Evolutionary conservation across 257 asterid genomes (phyloP).

Genomic region (Petunia axillaris): DNA sequence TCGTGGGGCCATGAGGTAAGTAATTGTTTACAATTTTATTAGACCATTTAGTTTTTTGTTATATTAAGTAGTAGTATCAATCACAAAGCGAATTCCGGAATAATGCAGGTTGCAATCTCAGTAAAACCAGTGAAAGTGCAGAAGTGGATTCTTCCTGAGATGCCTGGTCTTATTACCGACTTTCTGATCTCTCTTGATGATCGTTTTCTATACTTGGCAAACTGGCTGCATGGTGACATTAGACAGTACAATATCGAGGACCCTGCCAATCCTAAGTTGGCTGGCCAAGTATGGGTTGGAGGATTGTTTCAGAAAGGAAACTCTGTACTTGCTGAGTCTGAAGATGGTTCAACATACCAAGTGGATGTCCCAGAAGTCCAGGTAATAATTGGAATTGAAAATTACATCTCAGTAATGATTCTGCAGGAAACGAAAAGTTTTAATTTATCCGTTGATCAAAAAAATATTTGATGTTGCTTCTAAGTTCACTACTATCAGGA

Average conservation of each 20-base stretch:
- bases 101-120: constrained; percentile 56
- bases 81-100: not conserved
- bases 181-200: constrained; percentile 78
- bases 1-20: constrained; percentile 93
- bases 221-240: constrained; percentile 98
- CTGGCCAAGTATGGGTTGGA: constrained; percentile 88
- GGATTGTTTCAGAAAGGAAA: constrained; percentile 71
- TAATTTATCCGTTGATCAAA: not conserved
- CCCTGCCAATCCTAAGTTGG: constrained; percentile 61
- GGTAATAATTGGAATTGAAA: constrained; percentile 54
- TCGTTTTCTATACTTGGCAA: constrained; percentile 69
- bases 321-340: constrained; percentile 67
- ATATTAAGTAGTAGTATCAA: not conserved
- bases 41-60: not conserved
- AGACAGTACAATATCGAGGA: constrained; percentile 88
- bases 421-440: not conserved
- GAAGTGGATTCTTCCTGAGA: constrained; percentile 86
- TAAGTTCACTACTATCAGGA: not conserved
- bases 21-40: not conserved
- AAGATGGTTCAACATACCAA: constrained; percentile 80
- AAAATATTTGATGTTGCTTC: not conserved
- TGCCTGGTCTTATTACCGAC: constrained; percentile 90
- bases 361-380: constrained; percentile 71
- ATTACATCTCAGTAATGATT: not conserved
- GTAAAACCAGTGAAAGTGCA: constrained; percentile 77